Evolutionary conservation across 768 basidiomycete genomes (phyloP), one percentile per base, ranked within the genome.

Genomic region (Mrakia gelida): DNA sequence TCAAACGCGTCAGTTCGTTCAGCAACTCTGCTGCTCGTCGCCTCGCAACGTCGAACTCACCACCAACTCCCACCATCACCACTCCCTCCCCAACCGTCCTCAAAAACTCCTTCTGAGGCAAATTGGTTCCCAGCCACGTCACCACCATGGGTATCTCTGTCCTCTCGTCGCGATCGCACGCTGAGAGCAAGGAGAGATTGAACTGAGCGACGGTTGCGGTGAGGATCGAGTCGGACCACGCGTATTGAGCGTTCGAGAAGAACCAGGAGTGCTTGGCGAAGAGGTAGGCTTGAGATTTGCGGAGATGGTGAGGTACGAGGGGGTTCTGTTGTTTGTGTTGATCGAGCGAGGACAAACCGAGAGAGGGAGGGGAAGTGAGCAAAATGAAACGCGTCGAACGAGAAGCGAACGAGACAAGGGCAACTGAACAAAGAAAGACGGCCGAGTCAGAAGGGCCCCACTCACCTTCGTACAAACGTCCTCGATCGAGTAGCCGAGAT

Each of bases 261-360:
- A 75, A 75, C 16, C 23, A 45, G 18, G 74, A 75, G 21, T 49
- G 59, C 26, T 75, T 75, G 13, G 61, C 74, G 18, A 75, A 45
- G n/a, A 67, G 49, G 59, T 21, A 75, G 43, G 74, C 74, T 59
- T 75, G 74, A 26, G 10, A 10, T 26, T 75, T 62, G n/a, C 63
- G 6, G 26, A 65, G 38, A 3, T n/a, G 4, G 18, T 6, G 49
- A 26, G 72, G 52, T 13, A 49, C 30, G 49, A 23, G n/a, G 72
- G 72, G 11, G 72, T 59, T 32, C 32, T 32, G 38, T 38, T 8
- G 38, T 38, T 38, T 38, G 38, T 38, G 4, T 4, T 15, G 52
- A 23, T 54, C 38, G 38, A 38, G 38, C 8, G 8, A 3, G 38
- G 38, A 8, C 4, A 38, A 38, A 38, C 4, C 38, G 38, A 38